Evolutionary conservation across 108 stramenopile species (phyloP).

Genomic region (Cyclostephanos invisitatus): DNA sequence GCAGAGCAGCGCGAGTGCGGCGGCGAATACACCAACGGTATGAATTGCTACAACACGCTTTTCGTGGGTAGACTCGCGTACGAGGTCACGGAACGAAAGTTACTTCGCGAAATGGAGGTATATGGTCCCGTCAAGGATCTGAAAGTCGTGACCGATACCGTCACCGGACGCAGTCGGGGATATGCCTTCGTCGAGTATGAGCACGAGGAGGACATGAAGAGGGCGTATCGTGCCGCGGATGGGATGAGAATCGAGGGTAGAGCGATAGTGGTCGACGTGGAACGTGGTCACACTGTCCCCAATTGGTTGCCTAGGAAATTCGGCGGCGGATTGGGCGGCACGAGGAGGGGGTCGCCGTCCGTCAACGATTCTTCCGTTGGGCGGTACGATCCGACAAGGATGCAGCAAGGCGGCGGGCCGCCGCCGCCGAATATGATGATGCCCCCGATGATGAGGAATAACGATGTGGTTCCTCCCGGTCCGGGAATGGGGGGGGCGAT

Average conservation of each 20-base stretch:
- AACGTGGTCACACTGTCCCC: constrained; percentile 96
- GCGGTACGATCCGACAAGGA: constrained; percentile 62
- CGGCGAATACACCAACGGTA: constrained; percentile 72
- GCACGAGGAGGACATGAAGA: constrained; percentile 86
- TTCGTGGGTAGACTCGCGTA: constrained; percentile 94
- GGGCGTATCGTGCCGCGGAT: constrained; percentile 89
- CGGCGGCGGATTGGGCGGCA: constrained; percentile 91
- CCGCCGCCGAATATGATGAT: constrained; percentile 26
- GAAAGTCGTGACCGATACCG: constrained; percentile 67
- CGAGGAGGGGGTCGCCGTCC: constrained; percentile 71
- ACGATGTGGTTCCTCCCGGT: too few relatives aligned
- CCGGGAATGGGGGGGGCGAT: too few relatives aligned
- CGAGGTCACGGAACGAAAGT: constrained; percentile 94
- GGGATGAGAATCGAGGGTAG: constrained; percentile 92
- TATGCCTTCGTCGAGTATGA: constrained; percentile 97
- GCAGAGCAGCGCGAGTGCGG: constrained; percentile 59
- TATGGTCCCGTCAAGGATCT: constrained; percentile 91
- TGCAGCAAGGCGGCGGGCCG: constrained; percentile 27
- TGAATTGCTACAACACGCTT: constrained; percentile 95
- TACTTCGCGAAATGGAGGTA: constrained; percentile 91
- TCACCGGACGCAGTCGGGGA: constrained; percentile 60
- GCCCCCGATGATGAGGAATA: not conserved
- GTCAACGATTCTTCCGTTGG: constrained; percentile 64
- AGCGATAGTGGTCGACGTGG: constrained; percentile 92
- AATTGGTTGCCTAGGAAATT: constrained; percentile 89